Evolutionary conservation across 1,139 yeast genomes (phyloP), one percentile per base, ranked within the genome.

Genomic region (Debaryomyces robertsiae): DNA sequence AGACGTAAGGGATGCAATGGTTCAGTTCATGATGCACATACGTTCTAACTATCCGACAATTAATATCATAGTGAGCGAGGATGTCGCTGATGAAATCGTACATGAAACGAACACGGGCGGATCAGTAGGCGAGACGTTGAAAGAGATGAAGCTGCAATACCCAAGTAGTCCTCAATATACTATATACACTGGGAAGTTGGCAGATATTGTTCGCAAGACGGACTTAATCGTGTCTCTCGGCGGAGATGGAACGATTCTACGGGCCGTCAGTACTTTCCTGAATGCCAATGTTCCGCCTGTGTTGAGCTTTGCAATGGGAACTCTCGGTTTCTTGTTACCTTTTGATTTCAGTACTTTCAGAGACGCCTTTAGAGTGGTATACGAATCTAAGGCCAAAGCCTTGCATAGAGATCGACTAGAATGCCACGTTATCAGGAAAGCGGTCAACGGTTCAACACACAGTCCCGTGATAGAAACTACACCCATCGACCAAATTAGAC

Each of bases 181-280:
- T 2, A 36, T 55, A 38, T 84, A 71, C 56, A 80, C 93, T 0
- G 95, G 95, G 0, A 56, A 72, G 1, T 63, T 66, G 10, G 65
- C 68, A 7, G 84, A 81, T 5, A 80, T 90, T 22, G 75, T 81
- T 7, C 49, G 58, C 31, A 73, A 73, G 46, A 73, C 82, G 1
- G 98, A 91, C 56, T 61, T 90, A 36, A 65, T 91, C 32, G 89
- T 91, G 10, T 87, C 97, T 0, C 63, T 91, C 28, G 98, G 98
- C 7, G 98, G 98, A 9, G 98, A 91, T 60, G 98, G 98, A 9
- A 91, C 98, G 0, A 89, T 91, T 46, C 64, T 91, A 36, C 77
- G 86, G 45, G 93, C 91, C 0, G 82, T 77, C 2, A 72, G 79
- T 18, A 61, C 72, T 35, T 91, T 91, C 58, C 81, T 81, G 45